These are phyloP conservation scores for Diutina ranongensis DNA, from an alignment of 1,139 yeast genomes.

Conservation along the genomic window DNA sequence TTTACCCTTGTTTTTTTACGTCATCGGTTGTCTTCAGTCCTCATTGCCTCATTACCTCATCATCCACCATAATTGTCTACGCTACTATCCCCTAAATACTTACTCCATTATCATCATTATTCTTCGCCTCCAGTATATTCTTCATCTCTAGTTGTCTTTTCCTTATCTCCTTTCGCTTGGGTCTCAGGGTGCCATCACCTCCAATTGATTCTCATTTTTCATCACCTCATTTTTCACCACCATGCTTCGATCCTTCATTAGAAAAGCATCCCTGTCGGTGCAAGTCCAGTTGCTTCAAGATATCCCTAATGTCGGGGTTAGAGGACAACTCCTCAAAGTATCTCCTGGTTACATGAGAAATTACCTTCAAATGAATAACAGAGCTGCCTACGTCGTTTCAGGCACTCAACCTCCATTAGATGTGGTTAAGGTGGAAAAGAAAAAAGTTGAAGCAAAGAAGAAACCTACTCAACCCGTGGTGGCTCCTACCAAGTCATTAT, in stretches of 20 bases:
- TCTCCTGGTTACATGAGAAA: constrained; percentile 79
- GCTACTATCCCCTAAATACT: too few species aligned
- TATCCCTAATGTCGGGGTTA: constrained; percentile 45
- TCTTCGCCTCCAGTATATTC: too few species aligned
- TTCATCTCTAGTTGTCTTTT: too few species aligned
- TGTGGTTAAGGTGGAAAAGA: constrained; percentile 25
- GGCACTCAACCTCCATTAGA: constrained; percentile 50
- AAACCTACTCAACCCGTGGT: constrained; percentile 7
- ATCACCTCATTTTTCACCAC: neutral
- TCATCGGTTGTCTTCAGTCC: too few species aligned
- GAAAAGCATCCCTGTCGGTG: constrained; percentile 4
- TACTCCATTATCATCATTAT: too few species aligned
- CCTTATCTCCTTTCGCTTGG: too few species aligned
- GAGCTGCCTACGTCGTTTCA: constrained; percentile 56
- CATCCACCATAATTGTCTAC: too few species aligned
- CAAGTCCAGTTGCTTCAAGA: constrained; percentile 56
- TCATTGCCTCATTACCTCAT: too few species aligned
- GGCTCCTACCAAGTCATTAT: constrained; percentile 7
- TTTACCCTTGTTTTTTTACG: too few species aligned
- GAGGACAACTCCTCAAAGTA: constrained; percentile 69
- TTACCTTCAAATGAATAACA: constrained; percentile 54
- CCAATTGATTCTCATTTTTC: neutral
- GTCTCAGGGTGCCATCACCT: too few species aligned
- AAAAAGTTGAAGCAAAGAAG: constrained; percentile 7
- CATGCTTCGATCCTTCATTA: constrained; percentile 1